Conservation (phyloP, 768 basidiomycete species). For the Terana coerulea region DNA sequence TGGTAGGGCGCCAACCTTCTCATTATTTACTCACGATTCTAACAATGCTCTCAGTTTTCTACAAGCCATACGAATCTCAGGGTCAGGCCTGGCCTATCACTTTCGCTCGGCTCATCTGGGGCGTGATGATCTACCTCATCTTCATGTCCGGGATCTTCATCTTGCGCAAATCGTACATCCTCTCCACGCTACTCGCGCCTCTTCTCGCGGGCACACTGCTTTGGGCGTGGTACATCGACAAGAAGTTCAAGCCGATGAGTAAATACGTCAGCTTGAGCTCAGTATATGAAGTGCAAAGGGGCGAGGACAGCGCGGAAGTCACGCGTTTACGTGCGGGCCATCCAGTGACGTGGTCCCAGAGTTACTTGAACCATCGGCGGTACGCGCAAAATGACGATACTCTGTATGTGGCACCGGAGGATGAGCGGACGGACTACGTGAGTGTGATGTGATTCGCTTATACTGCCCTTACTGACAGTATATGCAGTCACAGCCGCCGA, state of each 20-base stretch:
- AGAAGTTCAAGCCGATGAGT: slow-evolving; percentile 66
- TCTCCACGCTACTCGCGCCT: slow-evolving; percentile 65
- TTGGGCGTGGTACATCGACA: slow-evolving; percentile 79
- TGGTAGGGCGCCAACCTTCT: slow-evolving; percentile 48
- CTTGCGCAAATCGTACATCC: slow-evolving; percentile 53
- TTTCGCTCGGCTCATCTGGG: slow-evolving; percentile 89
- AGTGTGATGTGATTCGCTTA: slow-evolving; percentile 14
- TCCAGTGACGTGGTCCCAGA: slow-evolving; percentile 87
- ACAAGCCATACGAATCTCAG: slow-evolving; percentile 96
- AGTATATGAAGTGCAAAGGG: slow-evolving; percentile 85
- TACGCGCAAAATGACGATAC: slow-evolving; percentile 95
- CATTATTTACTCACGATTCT: background rate
- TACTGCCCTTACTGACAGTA: slow-evolving; percentile 8
- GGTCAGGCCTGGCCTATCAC: slow-evolving; percentile 99
- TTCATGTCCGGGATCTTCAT: slow-evolving; percentile 98
- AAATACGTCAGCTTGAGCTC: slow-evolving; percentile 83
- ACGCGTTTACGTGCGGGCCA: slow-evolving; percentile 72
- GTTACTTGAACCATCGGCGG: slow-evolving; percentile 79
- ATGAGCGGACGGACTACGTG: slow-evolving; percentile 88
- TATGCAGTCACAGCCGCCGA: slow-evolving; percentile 86
- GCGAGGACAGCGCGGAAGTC: slow-evolving; percentile 81
- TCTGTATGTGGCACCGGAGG: slow-evolving; percentile 92
- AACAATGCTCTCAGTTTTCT: slow-evolving; percentile 64
- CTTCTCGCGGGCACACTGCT: slow-evolving; percentile 69
- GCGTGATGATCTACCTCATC: slow-evolving; percentile 85